phyloP scores from a whole-genome alignment of 768 basidiomycete genomes.

The Hygrophorus pudorinus region DNA sequence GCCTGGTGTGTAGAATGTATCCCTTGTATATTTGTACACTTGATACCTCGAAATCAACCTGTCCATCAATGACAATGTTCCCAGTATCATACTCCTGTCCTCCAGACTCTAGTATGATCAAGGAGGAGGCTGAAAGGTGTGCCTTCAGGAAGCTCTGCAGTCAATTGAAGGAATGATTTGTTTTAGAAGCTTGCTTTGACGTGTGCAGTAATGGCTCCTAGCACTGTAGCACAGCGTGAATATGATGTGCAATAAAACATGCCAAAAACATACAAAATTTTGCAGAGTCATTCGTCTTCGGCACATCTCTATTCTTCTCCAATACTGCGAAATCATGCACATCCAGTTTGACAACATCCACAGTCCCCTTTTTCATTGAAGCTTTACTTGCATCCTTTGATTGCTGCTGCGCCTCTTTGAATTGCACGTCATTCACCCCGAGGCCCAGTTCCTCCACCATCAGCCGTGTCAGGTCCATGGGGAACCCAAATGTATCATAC shows the following conservation, averaged over 20 bases:
- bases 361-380: conserved; percentile 60
- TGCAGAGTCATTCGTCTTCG: conserved; percentile 80
- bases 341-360: conserved; percentile 78
- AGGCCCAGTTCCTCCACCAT: conserved; percentile 95
- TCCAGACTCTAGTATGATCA: conserved; percentile 87
- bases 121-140: conserved; percentile 77
- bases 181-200: conserved; percentile 81
- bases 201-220: conserved; percentile 64
- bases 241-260: not conserved
- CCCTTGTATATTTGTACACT: too few relatives aligned
- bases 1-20: conserved; percentile 90
- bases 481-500: conserved; percentile 98
- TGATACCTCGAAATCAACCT: too few relatives aligned
- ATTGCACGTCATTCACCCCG: too few relatives aligned
- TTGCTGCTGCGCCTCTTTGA: conserved; percentile 77
- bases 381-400: conserved; percentile 92
- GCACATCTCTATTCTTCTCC: conserved; percentile 78
- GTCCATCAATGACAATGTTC: conserved; percentile 84
- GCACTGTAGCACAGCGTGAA: conserved; percentile 32
- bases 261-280: conserved; percentile 67
- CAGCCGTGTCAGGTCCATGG: conserved; percentile 88
- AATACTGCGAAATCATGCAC: conserved; percentile 88
- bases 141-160: conserved; percentile 51
- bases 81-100: conserved; percentile 99
- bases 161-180: conserved; percentile 64